Conservation (phyloP, 108 stramenopile species). For the Schizochytrium sp. region DNA sequence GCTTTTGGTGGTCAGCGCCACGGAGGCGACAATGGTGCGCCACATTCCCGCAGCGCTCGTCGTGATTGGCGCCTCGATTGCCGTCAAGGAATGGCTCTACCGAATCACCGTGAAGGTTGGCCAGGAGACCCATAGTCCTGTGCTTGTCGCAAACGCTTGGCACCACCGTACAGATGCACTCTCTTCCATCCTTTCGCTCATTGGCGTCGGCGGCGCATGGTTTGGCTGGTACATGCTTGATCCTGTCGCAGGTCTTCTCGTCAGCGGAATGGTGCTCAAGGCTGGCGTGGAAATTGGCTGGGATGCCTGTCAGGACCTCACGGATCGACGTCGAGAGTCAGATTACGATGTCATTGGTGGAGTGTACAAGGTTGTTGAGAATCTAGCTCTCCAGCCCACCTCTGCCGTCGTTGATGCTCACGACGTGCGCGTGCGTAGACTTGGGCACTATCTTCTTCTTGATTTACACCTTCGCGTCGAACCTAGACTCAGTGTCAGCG, state of each 20-base stretch:
- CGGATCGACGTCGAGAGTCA: slow-evolving; percentile 41
- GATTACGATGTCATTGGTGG: not conserved
- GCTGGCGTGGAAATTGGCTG: slow-evolving; percentile 76
- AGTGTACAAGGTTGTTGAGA: not conserved
- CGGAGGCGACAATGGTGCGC: slow-evolving; percentile 24
- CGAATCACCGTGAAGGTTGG: slow-evolving; percentile 74
- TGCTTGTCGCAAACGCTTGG: slow-evolving; percentile 95
- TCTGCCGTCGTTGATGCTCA: not conserved
- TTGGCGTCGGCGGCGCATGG: slow-evolving; percentile 74
- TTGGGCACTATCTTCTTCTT: not conserved
- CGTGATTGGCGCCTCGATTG: slow-evolving; percentile 71
- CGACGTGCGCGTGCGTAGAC: not conserved
- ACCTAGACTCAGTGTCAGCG: not conserved
- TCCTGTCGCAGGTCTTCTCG: slow-evolving; percentile 79
- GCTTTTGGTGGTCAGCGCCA: slow-evolving; percentile 36
- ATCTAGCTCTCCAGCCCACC: not conserved
- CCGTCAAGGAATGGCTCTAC: slow-evolving; percentile 83
- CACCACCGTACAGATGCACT: slow-evolving; percentile 93
- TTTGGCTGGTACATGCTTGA: slow-evolving; percentile 64
- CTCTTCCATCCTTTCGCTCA: slow-evolving; percentile 73
- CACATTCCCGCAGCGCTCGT: slow-evolving; percentile 50
- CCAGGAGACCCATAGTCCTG: slow-evolving; percentile 67
- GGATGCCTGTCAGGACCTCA: slow-evolving; percentile 69
- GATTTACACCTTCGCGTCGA: not conserved
- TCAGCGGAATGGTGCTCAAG: slow-evolving; percentile 84